Evolutionary conservation across 108 stramenopile genomes (phyloP).

Genomic region (Seminavis robusta): DNA sequence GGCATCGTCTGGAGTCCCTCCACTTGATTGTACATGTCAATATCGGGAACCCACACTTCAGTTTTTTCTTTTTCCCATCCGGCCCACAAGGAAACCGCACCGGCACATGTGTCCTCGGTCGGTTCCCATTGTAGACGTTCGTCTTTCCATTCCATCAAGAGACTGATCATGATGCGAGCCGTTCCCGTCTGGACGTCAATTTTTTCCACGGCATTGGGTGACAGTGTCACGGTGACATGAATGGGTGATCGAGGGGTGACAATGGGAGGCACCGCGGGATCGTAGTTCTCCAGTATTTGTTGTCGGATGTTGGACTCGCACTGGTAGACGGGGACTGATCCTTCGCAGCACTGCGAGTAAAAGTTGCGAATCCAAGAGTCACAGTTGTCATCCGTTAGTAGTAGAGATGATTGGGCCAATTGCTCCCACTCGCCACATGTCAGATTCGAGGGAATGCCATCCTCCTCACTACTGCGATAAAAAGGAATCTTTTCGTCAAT

Average conservation of each 20-base stretch:
- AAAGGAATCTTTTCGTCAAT: no score
- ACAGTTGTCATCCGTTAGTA: no score
- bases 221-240: neutral
- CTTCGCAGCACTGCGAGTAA: conserved; percentile 3
- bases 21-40: conserved; percentile 13
- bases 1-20: conserved; percentile 8
- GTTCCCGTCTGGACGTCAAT: conserved; percentile 15
- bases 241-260: neutral
- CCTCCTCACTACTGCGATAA: no score
- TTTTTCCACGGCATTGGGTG: neutral
- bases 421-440: no score
- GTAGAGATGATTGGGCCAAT: no score
- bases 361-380: neutral
- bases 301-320: conserved; percentile 11
- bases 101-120: neutral
- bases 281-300: conserved; percentile 3
- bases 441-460: no score
- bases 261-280: conserved; percentile 14
- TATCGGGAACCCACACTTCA: conserved; percentile 21
- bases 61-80: conserved; percentile 6
- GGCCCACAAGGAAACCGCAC: neutral
- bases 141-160: conserved; percentile 13
- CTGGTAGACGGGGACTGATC: conserved; percentile 10
- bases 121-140: conserved; percentile 9
- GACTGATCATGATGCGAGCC: neutral